Conservation (phyloP, 1,284 basidiomycete species). For the Boletellus deceptivus region DNA sequence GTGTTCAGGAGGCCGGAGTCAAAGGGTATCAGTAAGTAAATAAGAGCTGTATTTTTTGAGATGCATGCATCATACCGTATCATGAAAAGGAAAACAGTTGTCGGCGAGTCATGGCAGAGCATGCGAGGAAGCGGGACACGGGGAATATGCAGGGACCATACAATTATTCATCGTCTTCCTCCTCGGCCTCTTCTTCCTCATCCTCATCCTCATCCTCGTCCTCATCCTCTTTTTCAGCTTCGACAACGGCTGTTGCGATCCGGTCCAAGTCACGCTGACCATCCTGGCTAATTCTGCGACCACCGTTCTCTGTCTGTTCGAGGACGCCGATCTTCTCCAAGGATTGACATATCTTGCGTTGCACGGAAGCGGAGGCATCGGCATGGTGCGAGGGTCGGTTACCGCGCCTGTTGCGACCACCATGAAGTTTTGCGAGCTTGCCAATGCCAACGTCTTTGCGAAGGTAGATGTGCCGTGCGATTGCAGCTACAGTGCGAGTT, state of each 20-base stretch:
- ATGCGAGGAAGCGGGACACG: conserved; percentile 21
- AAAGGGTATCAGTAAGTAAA: conserved; percentile 2
- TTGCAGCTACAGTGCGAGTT: conserved; percentile 63
- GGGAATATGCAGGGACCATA: conserved; percentile 24
- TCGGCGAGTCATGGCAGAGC: conserved; percentile 19
- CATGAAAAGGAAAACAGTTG: conserved; percentile 36
- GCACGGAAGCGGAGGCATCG: conserved; percentile 82
- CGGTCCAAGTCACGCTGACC: conserved; percentile 98
- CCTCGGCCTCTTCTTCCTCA: conserved; percentile 55
- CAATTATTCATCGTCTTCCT: conserved; percentile 51
- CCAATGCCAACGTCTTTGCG: conserved; percentile 98
- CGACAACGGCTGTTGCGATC: conserved; percentile 95
- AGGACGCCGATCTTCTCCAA: conserved; percentile 99
- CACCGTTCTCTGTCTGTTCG: conserved; percentile 92
- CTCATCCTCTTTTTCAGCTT: conserved; percentile 81
- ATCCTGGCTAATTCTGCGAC: conserved; percentile 95
- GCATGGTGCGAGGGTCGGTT: conserved; percentile 95
- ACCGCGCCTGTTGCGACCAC: conserved; percentile 92
- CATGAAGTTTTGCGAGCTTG: conserved; percentile 95
- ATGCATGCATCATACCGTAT: conserved; percentile 46
- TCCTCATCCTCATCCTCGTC: conserved; percentile 89
- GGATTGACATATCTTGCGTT: conserved; percentile 92
- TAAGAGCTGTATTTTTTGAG: conserved; percentile 32
- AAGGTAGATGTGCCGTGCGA: conserved; percentile 99
- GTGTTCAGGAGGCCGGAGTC: neutral